Percentiles rank a stretch among this genome's conserved stretches.
Evolutionary conservation across 192 early-diverging fungal genomes (phyloP).

Genomic region (Spinellus fusiger): DNA sequence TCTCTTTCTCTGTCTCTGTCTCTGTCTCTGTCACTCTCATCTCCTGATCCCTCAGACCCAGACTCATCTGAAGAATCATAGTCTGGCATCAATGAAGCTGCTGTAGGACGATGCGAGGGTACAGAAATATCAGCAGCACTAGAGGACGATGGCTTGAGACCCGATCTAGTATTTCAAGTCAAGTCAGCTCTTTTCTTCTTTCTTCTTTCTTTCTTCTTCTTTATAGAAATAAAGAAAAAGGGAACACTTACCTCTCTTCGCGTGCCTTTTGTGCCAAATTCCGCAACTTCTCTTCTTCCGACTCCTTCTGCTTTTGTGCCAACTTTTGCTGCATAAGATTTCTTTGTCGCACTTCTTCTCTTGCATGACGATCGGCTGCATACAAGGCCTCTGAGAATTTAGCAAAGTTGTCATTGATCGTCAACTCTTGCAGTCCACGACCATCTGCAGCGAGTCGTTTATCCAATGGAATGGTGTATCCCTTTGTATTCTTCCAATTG

Average conservation of each 20-base stretch:
- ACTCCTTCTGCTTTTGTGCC: conserved; percentile 89
- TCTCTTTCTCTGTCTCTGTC: conserved; percentile 53
- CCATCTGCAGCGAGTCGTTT: conserved; percentile 98
- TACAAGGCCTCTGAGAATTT: conserved; percentile 91
- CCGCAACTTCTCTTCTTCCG: conserved; percentile 87
- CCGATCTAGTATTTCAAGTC: conserved; percentile 21
- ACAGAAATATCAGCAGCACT: conserved; percentile 16
- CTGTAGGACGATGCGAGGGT: conserved; percentile 21
- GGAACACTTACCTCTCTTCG: conserved; percentile 56
- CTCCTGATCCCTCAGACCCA: conserved; percentile 19
- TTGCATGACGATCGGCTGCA: conserved; percentile 88
- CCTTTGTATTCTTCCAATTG: conserved; percentile 99
- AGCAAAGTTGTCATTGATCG: conserved; percentile 96
- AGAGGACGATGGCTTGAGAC: conserved; percentile 24
- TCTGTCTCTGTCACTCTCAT: conserved; percentile 33
- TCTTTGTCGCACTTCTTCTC: conserved; percentile 90
- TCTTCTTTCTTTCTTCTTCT: background rate
- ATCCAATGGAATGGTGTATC: conserved; percentile 97
- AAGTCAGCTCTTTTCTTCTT: background rate
- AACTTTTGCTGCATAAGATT: conserved; percentile 87
- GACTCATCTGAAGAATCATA: conserved; percentile 28
- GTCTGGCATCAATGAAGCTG: conserved; percentile 29
- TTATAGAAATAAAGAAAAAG: conserved; percentile 2
- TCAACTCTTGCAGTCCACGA: conserved; percentile 82
- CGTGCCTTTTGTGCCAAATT: conserved; percentile 89